Base-by-base conservation (phyloP, 2,329 filamentous ascomycete species). In the Venturiaceae sp. region DNA sequence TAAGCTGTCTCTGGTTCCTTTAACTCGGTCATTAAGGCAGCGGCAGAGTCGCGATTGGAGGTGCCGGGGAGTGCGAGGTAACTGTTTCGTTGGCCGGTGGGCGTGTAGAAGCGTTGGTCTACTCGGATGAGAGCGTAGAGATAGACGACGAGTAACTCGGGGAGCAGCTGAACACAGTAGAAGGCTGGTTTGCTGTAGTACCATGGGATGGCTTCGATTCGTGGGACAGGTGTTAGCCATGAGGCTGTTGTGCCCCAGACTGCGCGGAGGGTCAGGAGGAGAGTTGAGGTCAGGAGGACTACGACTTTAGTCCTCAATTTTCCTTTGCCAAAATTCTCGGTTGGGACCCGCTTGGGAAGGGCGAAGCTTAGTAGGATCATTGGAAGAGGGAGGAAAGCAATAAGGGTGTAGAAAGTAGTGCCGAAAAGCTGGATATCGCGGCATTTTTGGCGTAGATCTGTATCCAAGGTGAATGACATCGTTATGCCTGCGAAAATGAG, bases 111-210 rank as follows among this genome's bases (percentile, higher is more conserved):
- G 44, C 88, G 81, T 61, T 80, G 78, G 69, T 95, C 90, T 61
- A 94, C 84, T 34, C 90, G 80, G 23, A 80, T 71, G 14, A 87
- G 66, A 0, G 84, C 79, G 71, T 88, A 92, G 8, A 85, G 72
- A 56, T 78, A 80, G 5, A 92, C 79, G 39, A 90, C 83, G 28
- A 87, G 67, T 44, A 92, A 74, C 71, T 95, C 91, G 36, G 91
- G 76, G 16, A 75, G 75, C 67, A 88, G 94, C 73, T 89, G 88
- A 75, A 94, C 88, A 67, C 83, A 73, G 74, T 94, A 95, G 75
- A 90, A 95, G 65, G 81, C 83, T 1, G 84, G 81, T 68, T 86
- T 88, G 66, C 75, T 75, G 65, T 90, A 81, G 68, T 85, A 94
- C 80, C 85, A 88, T 5, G 84, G 85, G 1, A 87, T 83, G 47